Base-by-base conservation (phyloP, 2,329 filamentous ascomycete genomes). In the Phoma sp. region DNA sequence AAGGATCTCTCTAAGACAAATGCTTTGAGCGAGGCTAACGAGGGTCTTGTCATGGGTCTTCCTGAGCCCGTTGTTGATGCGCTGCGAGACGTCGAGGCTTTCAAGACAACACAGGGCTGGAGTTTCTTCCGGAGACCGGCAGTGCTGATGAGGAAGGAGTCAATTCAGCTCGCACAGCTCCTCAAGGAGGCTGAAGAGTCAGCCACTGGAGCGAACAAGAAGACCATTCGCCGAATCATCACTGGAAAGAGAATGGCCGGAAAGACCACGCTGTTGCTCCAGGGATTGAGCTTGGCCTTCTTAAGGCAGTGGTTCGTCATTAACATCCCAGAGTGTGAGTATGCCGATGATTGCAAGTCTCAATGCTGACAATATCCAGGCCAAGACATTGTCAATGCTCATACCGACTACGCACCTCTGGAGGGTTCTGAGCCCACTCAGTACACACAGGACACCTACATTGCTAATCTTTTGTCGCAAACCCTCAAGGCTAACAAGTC, bases 51-150 rank as follows among this genome's bases (percentile, higher is more conserved):
- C 27, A 78, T 91, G 47, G 84, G 84, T 1, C 76, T 98, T 25
- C 86, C 89, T 7, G 85, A 86, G 37, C 76, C 78, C 1, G 78
- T 91, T 45, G 83, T 97, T 45, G 92, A 96, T 77, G 85, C 88
- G 73, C 80, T 99, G 78, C 84, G 92, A 66, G 84, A 87, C n/a
- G 82, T 89, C 48, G 90, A 96, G 71, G 92, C 91, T 3, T 99
- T 99, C 82, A 96, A 96, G 83, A 82, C 86, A 22, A 90, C 86
- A 23, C 95, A 98, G 81, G 87, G 85, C 60, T 99, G 95, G 93
- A 84, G 83, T 55, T 79, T 96, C 67, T 99, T 98, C 77, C 81
- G 90, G 64, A 83, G 86, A 62, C 95, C 95, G 24, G 89, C 90
- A 51, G 85, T 89, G 48, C 78, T 99, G 70, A 79, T 96, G 58